These are phyloP conservation scores for Geosmithia morbida DNA, from an alignment of 2,329 filamentous ascomycete genomes.

Conservation along the genomic window DNA sequence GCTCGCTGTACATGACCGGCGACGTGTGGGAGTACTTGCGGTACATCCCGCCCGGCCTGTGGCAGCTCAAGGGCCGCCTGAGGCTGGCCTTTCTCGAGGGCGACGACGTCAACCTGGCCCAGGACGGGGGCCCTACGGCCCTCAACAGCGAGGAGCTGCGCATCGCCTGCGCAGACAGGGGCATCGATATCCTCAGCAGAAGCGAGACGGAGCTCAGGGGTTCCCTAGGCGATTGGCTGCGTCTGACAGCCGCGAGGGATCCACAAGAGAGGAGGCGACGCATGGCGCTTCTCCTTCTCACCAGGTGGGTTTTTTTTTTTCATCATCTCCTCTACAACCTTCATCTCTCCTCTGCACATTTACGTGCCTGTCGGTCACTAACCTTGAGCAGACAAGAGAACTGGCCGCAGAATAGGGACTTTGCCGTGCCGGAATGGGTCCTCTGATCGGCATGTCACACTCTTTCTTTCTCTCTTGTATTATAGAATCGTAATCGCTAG, in stretches of 20 bases:
- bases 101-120: conserved; percentile 57
- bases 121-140: conserved; percentile 40
- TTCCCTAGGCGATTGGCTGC: conserved; percentile 31
- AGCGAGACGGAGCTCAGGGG: conserved; percentile 41
- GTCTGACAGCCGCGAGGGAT: conserved; percentile 23
- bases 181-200: conserved; percentile 40
- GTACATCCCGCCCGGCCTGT: conserved; percentile 27
- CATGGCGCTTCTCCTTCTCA: conserved; percentile 24
- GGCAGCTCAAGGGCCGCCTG: conserved; percentile 36
- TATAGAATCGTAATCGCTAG: neutral
- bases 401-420: conserved; percentile 24
- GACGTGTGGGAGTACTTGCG: conserved; percentile 27
- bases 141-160: conserved; percentile 50
- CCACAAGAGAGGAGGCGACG: conserved; percentile 19
- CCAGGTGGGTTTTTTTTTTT: conserved; percentile 18
- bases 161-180: conserved; percentile 58
- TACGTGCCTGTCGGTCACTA: neutral
- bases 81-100: conserved; percentile 48
- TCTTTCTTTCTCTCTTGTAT: no score
- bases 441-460: conserved; percentile 9
- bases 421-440: conserved; percentile 25
- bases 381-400: conserved; percentile 16
- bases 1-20: conserved; percentile 28
- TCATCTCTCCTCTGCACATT: neutral
- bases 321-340: neutral